These are phyloP conservation scores for Tranzscheliella williamsii DNA, from an alignment of 1,284 basidiomycete genomes.

Conservation along the genomic window DNA sequence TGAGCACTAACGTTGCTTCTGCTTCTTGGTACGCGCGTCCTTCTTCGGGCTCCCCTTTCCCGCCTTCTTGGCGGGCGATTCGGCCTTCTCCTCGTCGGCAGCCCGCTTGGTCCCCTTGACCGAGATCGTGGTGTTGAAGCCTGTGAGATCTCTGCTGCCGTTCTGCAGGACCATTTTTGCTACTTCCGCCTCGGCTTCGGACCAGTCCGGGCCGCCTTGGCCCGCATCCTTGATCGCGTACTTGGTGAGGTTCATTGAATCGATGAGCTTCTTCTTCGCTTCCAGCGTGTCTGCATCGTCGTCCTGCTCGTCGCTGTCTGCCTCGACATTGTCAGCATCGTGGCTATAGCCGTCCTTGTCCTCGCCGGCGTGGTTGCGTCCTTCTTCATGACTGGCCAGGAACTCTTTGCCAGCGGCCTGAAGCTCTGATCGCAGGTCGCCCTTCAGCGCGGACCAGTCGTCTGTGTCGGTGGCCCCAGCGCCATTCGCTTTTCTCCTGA, in stretches of 20 bases:
- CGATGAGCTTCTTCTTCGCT: constrained; percentile 38
- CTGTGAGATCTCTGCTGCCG: constrained; percentile 29
- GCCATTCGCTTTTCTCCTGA: constrained; percentile 13
- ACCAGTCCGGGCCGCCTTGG: constrained; percentile 32
- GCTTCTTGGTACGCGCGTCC: background rate
- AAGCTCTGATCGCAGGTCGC: constrained; percentile 46
- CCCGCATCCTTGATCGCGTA: constrained; percentile 44
- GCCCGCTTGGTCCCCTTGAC: constrained; percentile 35
- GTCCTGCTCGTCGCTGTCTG: constrained; percentile 7
- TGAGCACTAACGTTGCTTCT: background rate
- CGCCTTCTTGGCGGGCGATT: constrained; percentile 13
- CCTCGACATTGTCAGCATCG: constrained; percentile 7
- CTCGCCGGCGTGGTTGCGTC: constrained; percentile 7
- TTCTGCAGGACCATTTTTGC: constrained; percentile 35
- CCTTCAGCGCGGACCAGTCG: constrained; percentile 35
- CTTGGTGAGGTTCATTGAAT: constrained; percentile 43
- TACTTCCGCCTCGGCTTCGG: constrained; percentile 53
- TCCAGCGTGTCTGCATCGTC: constrained; percentile 22
- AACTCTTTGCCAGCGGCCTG: constrained; percentile 40
- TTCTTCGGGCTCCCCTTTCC: constrained; percentile 1
- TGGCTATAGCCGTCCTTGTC: constrained; percentile 13
- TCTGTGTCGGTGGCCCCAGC: constrained; percentile 4
- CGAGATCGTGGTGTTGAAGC: constrained; percentile 40
- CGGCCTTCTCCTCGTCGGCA: constrained; percentile 11
- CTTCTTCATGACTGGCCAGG: constrained; percentile 11